Base-by-base conservation (phyloP, 495 filamentous ascomycete species). In the Amphirosellinia nigrospora region DNA sequence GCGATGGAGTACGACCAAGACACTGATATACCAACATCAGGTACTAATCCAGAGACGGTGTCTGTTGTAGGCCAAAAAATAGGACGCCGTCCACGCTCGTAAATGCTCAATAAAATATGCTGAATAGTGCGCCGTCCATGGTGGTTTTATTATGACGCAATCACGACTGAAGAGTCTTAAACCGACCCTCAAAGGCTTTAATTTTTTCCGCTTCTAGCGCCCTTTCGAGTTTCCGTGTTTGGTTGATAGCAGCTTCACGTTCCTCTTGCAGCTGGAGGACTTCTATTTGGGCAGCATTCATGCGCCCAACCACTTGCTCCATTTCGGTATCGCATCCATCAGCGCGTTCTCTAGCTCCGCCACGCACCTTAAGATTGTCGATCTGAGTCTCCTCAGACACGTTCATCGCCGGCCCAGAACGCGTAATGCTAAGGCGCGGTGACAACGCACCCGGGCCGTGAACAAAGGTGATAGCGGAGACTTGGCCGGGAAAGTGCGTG, bases 201-300 rank as follows among this genome's bases (percentile, higher is more conserved):
- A 85, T 61, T 70, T 69, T 80, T 74, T 86, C 86, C 50, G 82
- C 80, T 66, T 86, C 81, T 64, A 88, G 77, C 71, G 75, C 70
- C 50, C 74, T 78, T 72, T 96, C 90, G 66, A 98, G 85, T 75
- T 86, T 88, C 73, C 91, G 87, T 70, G 95, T 97, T 82, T 92
- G 88, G 62, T 90, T 89, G 73, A 96, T 87, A 46, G 96, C 94
- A 70, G 93, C 92, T 73, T 99, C 96, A 76, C 94, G 89, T 82
- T 96, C 92, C 81, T 92, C 92, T 80, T 98, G 94, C 63, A 99
- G 85, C 75, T 94, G 89, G 76, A 94, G 89, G 45, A 99, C 96
- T 80, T 97, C 94, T 66, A 97, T 94, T 83, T 98, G 96, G 9
- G 95, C 94, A 69, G 88, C 85, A 81, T 94, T 97, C 94, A 99